phyloP scores from a whole-genome alignment of 176 grass and related monocot genomes.

The Luzula sylvatica region DNA sequence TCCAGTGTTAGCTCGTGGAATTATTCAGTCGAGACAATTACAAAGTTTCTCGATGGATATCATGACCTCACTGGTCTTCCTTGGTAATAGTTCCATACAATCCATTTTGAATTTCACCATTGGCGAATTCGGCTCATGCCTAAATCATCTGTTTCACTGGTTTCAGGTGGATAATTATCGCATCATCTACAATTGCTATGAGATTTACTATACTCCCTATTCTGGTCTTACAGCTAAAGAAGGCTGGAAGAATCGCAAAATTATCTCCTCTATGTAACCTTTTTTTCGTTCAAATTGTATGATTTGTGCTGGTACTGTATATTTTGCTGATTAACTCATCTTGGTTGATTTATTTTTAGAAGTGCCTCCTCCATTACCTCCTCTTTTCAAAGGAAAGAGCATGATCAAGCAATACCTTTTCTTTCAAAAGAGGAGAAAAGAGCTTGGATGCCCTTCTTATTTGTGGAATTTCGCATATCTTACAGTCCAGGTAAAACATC shows the following conservation, averaged over 20 bases:
- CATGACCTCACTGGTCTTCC: slow-evolving; percentile 71
- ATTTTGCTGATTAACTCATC: slow-evolving; percentile 27
- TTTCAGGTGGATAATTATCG: slow-evolving; percentile 78
- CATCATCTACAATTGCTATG: slow-evolving; percentile 68
- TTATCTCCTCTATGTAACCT: slow-evolving; percentile 47
- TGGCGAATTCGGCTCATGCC: not conserved
- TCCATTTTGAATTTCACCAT: not conserved
- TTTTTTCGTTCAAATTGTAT: not conserved
- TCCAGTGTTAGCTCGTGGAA: slow-evolving; percentile 10
- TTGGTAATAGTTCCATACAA: slow-evolving; percentile 32
- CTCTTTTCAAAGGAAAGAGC: slow-evolving; percentile 46
- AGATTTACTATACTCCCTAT: slow-evolving; percentile 58
- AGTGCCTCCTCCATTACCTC: slow-evolving; percentile 72
- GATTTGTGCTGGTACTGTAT: not conserved
- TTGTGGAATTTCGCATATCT: slow-evolving; percentile 81
- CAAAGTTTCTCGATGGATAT: slow-evolving; percentile 39
- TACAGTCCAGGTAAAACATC: slow-evolving; percentile 57
- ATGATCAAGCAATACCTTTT: slow-evolving; percentile 41
- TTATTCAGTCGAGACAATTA: slow-evolving; percentile 23
- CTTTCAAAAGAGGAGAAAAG: slow-evolving; percentile 57
- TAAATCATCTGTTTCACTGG: not conserved
- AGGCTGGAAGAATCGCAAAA: slow-evolving; percentile 43
- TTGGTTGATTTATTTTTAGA: slow-evolving; percentile 48
- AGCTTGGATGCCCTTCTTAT: slow-evolving; percentile 72
- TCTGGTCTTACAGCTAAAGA: slow-evolving; percentile 58